phyloP scores from a whole-genome alignment of 78 protist genomes.

The Protostelium mycophagum region DNA sequence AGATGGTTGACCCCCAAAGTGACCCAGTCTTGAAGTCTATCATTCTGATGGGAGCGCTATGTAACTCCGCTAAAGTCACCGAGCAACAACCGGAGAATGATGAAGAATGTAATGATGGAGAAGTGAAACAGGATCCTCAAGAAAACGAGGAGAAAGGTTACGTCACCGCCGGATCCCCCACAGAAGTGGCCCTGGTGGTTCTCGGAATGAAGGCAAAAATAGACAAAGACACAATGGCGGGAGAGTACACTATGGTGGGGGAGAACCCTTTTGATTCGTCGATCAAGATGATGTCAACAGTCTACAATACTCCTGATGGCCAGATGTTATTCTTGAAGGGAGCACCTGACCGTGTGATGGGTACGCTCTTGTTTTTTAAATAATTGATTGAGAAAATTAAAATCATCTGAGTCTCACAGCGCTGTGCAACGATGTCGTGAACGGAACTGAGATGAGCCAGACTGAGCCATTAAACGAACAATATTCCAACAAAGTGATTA shows the following conservation, averaged over 20 bases:
- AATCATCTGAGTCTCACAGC: not conserved
- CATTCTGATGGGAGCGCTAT: not conserved
- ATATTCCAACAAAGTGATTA: not conserved
- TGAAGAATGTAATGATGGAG: not conserved
- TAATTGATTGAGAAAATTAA: not conserved
- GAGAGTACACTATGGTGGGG: constrained; percentile 3
- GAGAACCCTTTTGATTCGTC: constrained; percentile 82
- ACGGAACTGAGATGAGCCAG: not conserved
- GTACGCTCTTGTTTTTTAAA: too few relatives aligned
- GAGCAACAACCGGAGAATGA: not conserved
- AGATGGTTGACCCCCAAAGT: constrained; percentile 3
- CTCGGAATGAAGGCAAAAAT: not conserved
- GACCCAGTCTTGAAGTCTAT: not conserved
- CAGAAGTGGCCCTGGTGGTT: not conserved
- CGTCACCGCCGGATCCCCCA: not conserved
- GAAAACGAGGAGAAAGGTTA: constrained; percentile 1
- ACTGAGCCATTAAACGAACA: not conserved
- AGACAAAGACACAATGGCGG: not conserved
- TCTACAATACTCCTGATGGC: not conserved
- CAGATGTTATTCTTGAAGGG: constrained; percentile 66
- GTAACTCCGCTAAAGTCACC: not conserved
- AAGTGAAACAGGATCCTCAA: not conserved
- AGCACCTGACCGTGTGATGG: constrained; percentile 73
- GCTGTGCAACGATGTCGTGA: not conserved
- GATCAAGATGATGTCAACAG: constrained; percentile 64